Base-by-base conservation (phyloP, 331 rosid species). In the Stylosanthes scabra region DNA sequence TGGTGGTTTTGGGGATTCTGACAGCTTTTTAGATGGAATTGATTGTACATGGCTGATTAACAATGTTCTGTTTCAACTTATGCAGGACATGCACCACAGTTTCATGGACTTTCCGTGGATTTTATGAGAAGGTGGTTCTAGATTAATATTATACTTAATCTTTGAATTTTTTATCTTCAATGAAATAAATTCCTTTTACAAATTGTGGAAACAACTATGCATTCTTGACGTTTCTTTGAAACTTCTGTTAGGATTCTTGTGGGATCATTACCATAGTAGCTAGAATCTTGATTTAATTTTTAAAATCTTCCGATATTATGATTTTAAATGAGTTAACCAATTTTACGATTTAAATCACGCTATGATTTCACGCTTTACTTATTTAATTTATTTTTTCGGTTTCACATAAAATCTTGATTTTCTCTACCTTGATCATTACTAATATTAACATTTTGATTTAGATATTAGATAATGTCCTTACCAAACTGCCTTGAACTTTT, bases 11-110 rank as follows among this genome's bases (percentile, higher is more conserved):
- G 4, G 57, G 45, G 31, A 39, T 64, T 8, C 2, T 6, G 2
- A 64, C 47, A 54, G 55, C 66, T 72, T 15, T 50, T 70, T 31
- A 54, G 66, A 51, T 70, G 13, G 63, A 37, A 55, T 51, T 12
- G 55, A 46, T 54, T 10, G 46, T 50, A 16, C 8, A 13, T 59
- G 49, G 27, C 39, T 50, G 55, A 47, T 50, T 50, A 71, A 62
- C 49, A 58, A 57, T 63, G 15, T 47, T 57, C 13, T 63, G 12
- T 70, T 41, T 78, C 29, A 66, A 74, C 75, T 62, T 66, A 12
- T 85, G 80, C 87, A 95, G 99, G 90, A 95, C 99, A 80, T 95
- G 99, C 84, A 95, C 98, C 25, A 92, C 98, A 6, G 96, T 95
- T 74, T 95, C 99, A 58, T 95, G 97, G 97, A 92, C 99, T 40